Percentiles rank a stretch among this genome's conserved stretches.
Conservation (phyloP, 306 rosid species). For the Arachis stenosperma region DNA sequence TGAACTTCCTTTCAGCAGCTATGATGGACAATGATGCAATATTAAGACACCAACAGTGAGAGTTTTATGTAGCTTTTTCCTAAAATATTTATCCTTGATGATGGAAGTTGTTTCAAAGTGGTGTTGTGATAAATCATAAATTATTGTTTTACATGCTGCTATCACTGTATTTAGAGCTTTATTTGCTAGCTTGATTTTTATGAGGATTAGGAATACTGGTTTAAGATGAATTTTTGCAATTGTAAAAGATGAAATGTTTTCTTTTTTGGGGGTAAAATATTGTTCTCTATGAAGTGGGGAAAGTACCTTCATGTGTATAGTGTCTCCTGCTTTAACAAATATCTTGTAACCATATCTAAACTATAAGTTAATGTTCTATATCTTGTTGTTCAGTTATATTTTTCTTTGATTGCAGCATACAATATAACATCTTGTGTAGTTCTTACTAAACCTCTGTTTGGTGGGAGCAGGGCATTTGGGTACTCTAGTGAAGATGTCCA, state of each 20-base stretch:
- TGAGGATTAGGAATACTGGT: conserved; percentile 25
- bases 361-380: conserved; percentile 34
- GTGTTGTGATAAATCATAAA: conserved; percentile 29
- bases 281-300: conserved; percentile 24
- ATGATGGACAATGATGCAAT: conserved; percentile 76
- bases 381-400: conserved; percentile 32
- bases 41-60: conserved; percentile 95
- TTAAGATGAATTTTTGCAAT: conserved; percentile 19
- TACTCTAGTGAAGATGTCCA: conserved; percentile 99
- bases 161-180: conserved; percentile 17
- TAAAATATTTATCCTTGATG: conserved; percentile 26
- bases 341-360: conserved; percentile 26
- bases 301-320: conserved; percentile 24
- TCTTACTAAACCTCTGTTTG: conserved; percentile 46
- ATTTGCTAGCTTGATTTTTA: conserved; percentile 24
- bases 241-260: background rate
- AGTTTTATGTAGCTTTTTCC: conserved; percentile 42
- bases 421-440: conserved; percentile 30
- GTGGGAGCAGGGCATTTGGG: conserved; percentile 91
- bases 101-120: conserved; percentile 21
- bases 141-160: conserved; percentile 26
- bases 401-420: conserved; percentile 34
- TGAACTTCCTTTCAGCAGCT: conserved; percentile 75
- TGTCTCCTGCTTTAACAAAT: conserved; percentile 22
- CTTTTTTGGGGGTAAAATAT: conserved; percentile 27